These are phyloP conservation scores for Berberis thunbergii DNA, from an alignment of 164 flowering plant species.

Conservation along the genomic window DNA sequence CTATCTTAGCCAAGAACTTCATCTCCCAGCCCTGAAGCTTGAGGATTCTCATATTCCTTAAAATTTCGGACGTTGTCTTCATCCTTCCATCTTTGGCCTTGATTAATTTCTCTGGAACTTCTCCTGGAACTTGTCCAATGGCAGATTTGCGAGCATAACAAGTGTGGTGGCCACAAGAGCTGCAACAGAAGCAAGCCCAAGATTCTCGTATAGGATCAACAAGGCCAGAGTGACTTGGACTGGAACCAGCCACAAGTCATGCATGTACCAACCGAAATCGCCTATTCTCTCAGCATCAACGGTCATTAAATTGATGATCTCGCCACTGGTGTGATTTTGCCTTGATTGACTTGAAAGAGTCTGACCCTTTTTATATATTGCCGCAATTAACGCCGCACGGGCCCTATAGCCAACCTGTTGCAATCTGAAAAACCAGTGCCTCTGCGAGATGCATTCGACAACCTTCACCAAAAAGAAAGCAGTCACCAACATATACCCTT, in stretches of 20 bases:
- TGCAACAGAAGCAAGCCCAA: slow-evolving; percentile 27
- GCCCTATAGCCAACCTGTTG: slow-evolving; percentile 13
- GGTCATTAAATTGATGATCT: slow-evolving; percentile 44
- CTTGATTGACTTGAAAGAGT: slow-evolving; percentile 13
- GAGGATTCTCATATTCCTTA: slow-evolving; percentile 50
- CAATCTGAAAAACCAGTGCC: slow-evolving; percentile 13
- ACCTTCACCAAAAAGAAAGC: slow-evolving; percentile 12
- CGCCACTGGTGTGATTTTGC: slow-evolving; percentile 31
- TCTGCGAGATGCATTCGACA: slow-evolving; percentile 15
- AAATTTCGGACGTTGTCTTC: slow-evolving; percentile 44
- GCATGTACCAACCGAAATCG: slow-evolving; percentile 33
- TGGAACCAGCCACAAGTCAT: slow-evolving; percentile 32
- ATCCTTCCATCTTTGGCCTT: slow-evolving; percentile 41
- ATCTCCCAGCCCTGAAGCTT: slow-evolving; percentile 61
- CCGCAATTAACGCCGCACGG: slow-evolving; percentile 5
- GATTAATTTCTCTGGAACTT: slow-evolving; percentile 44
- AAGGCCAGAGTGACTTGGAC: slow-evolving; percentile 34
- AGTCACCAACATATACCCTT: slow-evolving; percentile 14
- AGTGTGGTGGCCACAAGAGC: slow-evolving; percentile 26
- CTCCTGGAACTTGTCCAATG: slow-evolving; percentile 33
- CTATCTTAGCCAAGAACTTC: slow-evolving; percentile 41
- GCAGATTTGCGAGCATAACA: slow-evolving; percentile 36
- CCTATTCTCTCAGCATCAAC: slow-evolving; percentile 49
- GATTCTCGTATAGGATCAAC: slow-evolving; percentile 23
- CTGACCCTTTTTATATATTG: slow-evolving; percentile 12